These are phyloP conservation scores for Scutellaria galericulata DNA, from an alignment of 257 asterid genomes.

Conservation along the genomic window DNA sequence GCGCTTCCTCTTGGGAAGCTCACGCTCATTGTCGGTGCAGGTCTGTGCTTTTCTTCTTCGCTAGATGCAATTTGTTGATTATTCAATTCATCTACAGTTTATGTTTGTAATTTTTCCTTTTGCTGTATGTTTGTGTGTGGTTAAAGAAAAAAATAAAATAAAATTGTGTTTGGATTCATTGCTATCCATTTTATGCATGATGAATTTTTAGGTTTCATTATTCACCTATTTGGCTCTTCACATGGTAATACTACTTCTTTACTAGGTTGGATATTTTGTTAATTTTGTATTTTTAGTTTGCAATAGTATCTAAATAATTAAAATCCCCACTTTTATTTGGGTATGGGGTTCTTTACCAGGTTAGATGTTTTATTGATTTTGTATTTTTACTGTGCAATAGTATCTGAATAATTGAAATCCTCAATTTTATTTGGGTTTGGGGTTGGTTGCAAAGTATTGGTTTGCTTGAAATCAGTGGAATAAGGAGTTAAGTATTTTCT, in stretches of 20 bases:
- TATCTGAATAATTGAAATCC: background rate
- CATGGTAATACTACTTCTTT: background rate
- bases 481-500: constrained; percentile 6
- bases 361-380: background rate
- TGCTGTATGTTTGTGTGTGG: background rate
- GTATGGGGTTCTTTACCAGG: background rate
- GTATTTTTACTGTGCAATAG: background rate
- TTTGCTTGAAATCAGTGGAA: constrained; percentile 1
- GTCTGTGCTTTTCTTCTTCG: constrained; percentile 42
- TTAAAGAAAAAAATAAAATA: too few species aligned
- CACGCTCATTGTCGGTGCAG: constrained; percentile 84
- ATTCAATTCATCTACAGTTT: background rate
- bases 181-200: background rate
- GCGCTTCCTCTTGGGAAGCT: constrained; percentile 92
- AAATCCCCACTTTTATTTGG: background rate
- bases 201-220: constrained; percentile 21
- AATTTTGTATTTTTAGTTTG: background rate
- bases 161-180: background rate
- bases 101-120: background rate
- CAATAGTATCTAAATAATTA: background rate
- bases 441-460: constrained; percentile 10
- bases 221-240: constrained; percentile 11
- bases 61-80: constrained; percentile 18
- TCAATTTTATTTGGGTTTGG: background rate
- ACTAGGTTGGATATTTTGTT: background rate